phyloP scores from a whole-genome alignment of 2,329 filamentous ascomycete genomes.

The Colletotrichum plurivorum region DNA sequence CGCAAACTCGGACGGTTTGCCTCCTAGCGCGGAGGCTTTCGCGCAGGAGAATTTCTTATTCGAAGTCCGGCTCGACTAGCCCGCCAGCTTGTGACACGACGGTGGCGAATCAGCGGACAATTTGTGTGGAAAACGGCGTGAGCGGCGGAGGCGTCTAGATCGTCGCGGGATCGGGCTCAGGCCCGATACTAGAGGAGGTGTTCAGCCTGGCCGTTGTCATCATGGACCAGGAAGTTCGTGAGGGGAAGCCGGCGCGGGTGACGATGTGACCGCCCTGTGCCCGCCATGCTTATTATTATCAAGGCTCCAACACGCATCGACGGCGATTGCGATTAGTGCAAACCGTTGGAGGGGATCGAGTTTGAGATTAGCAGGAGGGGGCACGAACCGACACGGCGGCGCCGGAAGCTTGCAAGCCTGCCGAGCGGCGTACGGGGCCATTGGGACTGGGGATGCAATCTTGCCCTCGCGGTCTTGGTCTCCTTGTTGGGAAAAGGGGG shows the following conservation, averaged over 20 bases:
- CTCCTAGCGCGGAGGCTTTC: conserved; percentile 22
- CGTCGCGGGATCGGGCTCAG: conserved; percentile 21
- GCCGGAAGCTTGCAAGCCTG: conserved; percentile 32
- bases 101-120: conserved; percentile 11
- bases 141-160: background rate
- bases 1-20: conserved; percentile 4
- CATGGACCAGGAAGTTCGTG: conserved; percentile 29
- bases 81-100: background rate
- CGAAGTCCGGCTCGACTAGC: conserved; percentile 7
- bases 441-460: conserved; percentile 31
- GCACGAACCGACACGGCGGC: conserved; percentile 36
- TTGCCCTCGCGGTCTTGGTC: conserved; percentile 34
- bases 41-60: conserved; percentile 9
- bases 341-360: conserved; percentile 5
- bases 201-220: background rate
- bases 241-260: conserved; percentile 15
- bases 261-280: background rate
- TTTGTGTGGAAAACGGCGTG: conserved; percentile 10
- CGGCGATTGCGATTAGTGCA: conserved; percentile 27
- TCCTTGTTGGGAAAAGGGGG: conserved; percentile 33
- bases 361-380: conserved; percentile 34
- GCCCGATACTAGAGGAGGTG: conserved; percentile 11
- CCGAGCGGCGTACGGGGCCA: conserved; percentile 21
- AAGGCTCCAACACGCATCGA: conserved; percentile 14
- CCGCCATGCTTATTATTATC: conserved; percentile 3